Evolutionary conservation across 139 green algal genomes (phyloP), one percentile per base, ranked within the genome.

Genomic region (Auxenochlorella protothecoides): DNA sequence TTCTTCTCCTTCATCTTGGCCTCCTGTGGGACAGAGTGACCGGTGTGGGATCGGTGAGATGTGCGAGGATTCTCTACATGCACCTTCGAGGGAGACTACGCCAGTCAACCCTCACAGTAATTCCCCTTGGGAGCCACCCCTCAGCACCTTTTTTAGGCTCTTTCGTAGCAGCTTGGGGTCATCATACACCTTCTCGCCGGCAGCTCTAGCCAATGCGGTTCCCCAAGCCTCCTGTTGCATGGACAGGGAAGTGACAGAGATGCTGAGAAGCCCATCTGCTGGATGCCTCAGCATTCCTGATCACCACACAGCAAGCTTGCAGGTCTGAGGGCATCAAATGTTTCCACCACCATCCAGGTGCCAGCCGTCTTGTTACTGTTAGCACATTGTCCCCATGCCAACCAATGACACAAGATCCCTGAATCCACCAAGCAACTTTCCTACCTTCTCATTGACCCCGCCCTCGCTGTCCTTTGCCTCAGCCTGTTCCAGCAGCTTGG

Each of bases 141-240:
- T 12, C 3, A 62, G 12, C 63, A 63, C 72, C 69, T 78, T 83
- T 70, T 92, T 93, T 4, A 95, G 60, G 72, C 73, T 85, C 55
- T 74, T 79, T 13, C 78, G 80, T 69, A 96, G 84, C 77, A 92
- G 83, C 74, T 90, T 91, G 72, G 91, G 90, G 76, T 96, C 86
- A 70, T 96, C 91, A n/a, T 94, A 79, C 59, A 96, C 87, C 70
- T 89, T 90, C 63, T 95, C 86, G 2, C 89, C 89, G 53, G 70
- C 56, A 11, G 91, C 91, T 2, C 88, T 76, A 16, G 72, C 65
- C 66, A 94, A 53, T 2, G 90, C 89, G 5, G 83, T 75, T 16
- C 80, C 81, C 88, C 87, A 95, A 5, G 82, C 86, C 68, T 88
- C 83, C 57, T 80, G 66, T 13, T 6, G 4, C 53, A 81, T 78